A percentile compares a stretch with the other conserved stretches of the same genome.
Evolutionary conservation across 345 rosid species (phyloP).

Genomic region (Salix exigua): DNA sequence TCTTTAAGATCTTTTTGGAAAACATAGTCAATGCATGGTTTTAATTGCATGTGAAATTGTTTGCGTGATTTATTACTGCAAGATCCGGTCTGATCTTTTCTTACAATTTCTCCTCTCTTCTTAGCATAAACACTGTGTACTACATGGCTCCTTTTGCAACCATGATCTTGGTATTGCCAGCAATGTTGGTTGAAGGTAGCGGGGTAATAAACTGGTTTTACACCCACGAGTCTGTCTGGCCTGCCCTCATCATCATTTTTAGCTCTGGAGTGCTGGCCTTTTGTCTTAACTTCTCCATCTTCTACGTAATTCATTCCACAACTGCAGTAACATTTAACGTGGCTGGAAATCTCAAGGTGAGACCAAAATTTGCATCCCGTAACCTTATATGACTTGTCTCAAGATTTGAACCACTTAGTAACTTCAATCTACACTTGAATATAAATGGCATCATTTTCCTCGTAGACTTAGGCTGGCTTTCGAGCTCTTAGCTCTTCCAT

Average conservation of each 20-base stretch:
- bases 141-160: slow-evolving; percentile 99
- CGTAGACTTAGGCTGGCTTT: background rate
- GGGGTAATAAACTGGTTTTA: slow-evolving; percentile 77
- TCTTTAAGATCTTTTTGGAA: background rate
- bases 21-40: background rate
- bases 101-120: background rate
- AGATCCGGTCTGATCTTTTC: slow-evolving; percentile 16
- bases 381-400: background rate
- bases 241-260: slow-evolving; percentile 75
- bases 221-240: slow-evolving; percentile 44
- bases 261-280: slow-evolving; percentile 91
- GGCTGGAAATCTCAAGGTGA: slow-evolving; percentile 99
- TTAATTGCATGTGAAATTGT: background rate
- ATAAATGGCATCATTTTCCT: background rate
- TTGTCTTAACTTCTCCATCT: slow-evolving; percentile 96
- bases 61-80: background rate
- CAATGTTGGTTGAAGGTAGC: slow-evolving; percentile 80
- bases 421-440: background rate
- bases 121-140: slow-evolving; percentile 94
- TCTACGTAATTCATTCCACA: slow-evolving; percentile 96
- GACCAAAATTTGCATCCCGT: slow-evolving; percentile 10
- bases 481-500: background rate
- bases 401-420: background rate
- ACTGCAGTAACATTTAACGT: slow-evolving; percentile 98
- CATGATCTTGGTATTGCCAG: slow-evolving; percentile 86